Percentiles rank a stretch among this genome's conserved stretches.
phyloP scores from a whole-genome alignment of 1,139 yeast species.

The Yamadazyma friedrichii region DNA sequence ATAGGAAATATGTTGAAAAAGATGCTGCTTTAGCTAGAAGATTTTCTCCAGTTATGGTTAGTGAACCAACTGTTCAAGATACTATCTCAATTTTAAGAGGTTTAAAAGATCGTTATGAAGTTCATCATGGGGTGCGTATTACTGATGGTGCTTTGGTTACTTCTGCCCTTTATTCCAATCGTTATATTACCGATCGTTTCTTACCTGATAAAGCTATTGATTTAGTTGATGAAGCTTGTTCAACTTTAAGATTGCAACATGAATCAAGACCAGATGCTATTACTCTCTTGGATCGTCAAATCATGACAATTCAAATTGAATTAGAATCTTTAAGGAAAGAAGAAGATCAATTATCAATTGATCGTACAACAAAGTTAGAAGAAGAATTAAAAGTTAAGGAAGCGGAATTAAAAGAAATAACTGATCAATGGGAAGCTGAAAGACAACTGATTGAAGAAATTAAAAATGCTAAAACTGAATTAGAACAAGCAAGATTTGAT shows the following conservation, averaged over 20 bases:
- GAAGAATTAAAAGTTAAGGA: constrained; percentile 61
- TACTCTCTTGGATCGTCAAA: constrained; percentile 80
- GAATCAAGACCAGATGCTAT: constrained; percentile 96
- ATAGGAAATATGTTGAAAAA: constrained; percentile 82
- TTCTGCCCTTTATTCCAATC: constrained; percentile 85
- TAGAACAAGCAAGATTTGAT: constrained; percentile 82
- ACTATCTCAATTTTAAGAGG: constrained; percentile 92
- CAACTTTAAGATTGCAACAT: constrained; percentile 89
- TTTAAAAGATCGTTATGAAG: constrained; percentile 89
- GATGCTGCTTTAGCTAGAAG: constrained; percentile 92
- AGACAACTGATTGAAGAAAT: constrained; percentile 70
- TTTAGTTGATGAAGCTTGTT: constrained; percentile 95
- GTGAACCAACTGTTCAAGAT: constrained; percentile 91
- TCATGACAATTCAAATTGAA: constrained; percentile 94
- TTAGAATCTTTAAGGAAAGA: constrained; percentile 90
- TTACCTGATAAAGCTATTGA: constrained; percentile 97
- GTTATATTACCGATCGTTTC: constrained; percentile 89
- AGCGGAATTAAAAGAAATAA: constrained; percentile 64
- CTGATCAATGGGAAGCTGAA: constrained; percentile 85
- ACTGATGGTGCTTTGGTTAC: constrained; percentile 91
- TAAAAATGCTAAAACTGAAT: constrained; percentile 73
- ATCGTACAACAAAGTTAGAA: constrained; percentile 66
- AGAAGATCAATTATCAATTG: constrained; percentile 79
- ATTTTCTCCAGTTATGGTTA: constrained; percentile 83
- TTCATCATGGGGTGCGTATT: constrained; percentile 97